Base-by-base conservation (phyloP, 768 basidiomycete genomes). In the Serendipita sp. region DNA sequence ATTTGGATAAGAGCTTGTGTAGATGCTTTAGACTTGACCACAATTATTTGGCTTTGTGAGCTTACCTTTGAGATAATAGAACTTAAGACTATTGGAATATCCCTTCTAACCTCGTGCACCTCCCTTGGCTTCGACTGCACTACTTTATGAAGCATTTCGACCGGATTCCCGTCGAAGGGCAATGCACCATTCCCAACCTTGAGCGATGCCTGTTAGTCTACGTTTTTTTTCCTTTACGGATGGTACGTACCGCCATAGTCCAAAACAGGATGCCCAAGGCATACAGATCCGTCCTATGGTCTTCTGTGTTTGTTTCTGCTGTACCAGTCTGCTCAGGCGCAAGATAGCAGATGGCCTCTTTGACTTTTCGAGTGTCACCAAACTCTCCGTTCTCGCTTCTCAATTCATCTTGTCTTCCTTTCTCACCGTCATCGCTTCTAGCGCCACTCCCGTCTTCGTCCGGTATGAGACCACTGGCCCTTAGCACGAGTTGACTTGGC, bases 261-360 rank as follows among this genome's bases (percentile, higher is more conserved):
- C 53, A 58, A 31, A 58, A 58, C 17, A 58, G 24, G 63, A 86
- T 80, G 2, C 86, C 86, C 4, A 87, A 75, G 0, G 84, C 83
- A 69, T 88, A 87, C 30, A 88, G 71, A 70, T 88, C 86, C 13
- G 86, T 86, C 63, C 85, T 71, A 66, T 86, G 83, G 68, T 88
- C 86, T 67, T 86, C 84, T 1, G 79, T 77, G 71, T 82, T 81
- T 3, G 82, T 84, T 69, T 86, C 84, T 65, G 82, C 82, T 67
- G 84, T 82, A 7, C 85, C 85, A 0, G 85, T 86, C 71, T 88
- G 85, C 69, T 87, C 85, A 16, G 86, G 86, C 3, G 85, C 83
- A 34, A 87, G 77, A 68, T 86, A 88, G 69, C 82, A 85, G 3
- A 87, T 72, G 1, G 84, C 85, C 72, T 87, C 85, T 71, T 86